Evolutionary conservation across 2,329 filamentous ascomycete species (phyloP).

Genomic region (Claviceps sp.): DNA sequence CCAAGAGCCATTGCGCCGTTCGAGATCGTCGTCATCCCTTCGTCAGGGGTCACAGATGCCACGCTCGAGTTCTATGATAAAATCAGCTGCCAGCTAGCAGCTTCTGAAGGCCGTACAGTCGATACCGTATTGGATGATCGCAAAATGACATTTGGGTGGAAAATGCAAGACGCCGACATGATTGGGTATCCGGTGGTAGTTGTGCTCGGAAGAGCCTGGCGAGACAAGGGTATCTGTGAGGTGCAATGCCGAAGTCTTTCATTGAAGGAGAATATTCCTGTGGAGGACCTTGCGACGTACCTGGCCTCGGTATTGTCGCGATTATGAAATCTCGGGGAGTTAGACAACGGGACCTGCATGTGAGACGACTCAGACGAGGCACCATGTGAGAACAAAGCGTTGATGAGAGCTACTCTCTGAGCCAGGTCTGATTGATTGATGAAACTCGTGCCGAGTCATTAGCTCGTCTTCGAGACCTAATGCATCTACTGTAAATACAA

Average conservation of each 20-base stretch:
- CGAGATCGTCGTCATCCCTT: slow-evolving; percentile 54
- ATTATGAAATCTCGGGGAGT: slow-evolving; percentile 24
- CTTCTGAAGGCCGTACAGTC: slow-evolving; percentile 17
- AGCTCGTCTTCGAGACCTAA: too few relatives aligned
- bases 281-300: slow-evolving; percentile 29
- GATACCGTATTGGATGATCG: slow-evolving; percentile 69
- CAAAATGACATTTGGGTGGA: slow-evolving; percentile 59
- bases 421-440: too few relatives aligned
- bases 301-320: slow-evolving; percentile 32
- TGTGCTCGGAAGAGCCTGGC: slow-evolving; percentile 62
- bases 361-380: too few relatives aligned
- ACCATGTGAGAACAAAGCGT: not conserved
- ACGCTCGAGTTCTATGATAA: slow-evolving; percentile 50
- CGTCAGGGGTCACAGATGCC: slow-evolving; percentile 30
- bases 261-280: slow-evolving; percentile 43
- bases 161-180: slow-evolving; percentile 77
- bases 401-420: too few relatives aligned
- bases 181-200: slow-evolving; percentile 79
- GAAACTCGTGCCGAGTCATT: too few relatives aligned
- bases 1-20: slow-evolving; percentile 77
- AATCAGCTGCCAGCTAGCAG: slow-evolving; percentile 22
- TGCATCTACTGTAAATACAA: too few relatives aligned
- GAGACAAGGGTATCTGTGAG: slow-evolving; percentile 45
- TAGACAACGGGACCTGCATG: not conserved
- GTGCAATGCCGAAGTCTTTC: slow-evolving; percentile 63